Evolutionary conservation across 1,284 basidiomycete genomes (phyloP), one percentile per base, ranked within the genome.

Genomic region (Leucoagaricus sp.): DNA sequence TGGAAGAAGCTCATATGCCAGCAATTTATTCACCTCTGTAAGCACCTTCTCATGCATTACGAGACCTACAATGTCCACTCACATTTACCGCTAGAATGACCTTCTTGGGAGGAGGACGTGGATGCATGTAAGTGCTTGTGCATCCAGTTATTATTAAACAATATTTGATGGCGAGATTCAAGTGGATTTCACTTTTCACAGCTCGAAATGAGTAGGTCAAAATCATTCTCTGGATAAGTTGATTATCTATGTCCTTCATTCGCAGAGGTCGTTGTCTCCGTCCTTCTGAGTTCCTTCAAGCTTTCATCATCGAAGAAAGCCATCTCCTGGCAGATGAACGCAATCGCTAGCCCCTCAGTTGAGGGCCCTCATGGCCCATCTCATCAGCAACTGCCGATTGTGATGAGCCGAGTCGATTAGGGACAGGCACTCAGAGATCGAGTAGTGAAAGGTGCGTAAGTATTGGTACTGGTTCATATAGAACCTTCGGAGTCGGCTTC

Each of bases 51-150:
- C 2, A 17, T 21, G 10, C 4, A 19, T 15, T 15, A 17, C 17
- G 10, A 4, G 17, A 9, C 31, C 13, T 7, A 10, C 5, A 5
- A 42, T 53, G 17, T 8, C 48, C 19, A 45, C 44, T 44, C 40
- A 29, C 25, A 65, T 54, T 9, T 2, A n/a, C n/a, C n/a, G n/a
- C n/a, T 52, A 76, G 74, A 61, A 75, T 77, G 72, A 74, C 76
- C 25, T 76, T 77, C 53, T 63, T 69, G 15, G 76, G 71, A 6
- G 75, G 75, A 5, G 58, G 70, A 15, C 67, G 72, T 23, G 67
- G 73, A 42, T 77, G 75, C 63, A 72, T 77, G 74, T 71, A 49
- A 53, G 70, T 57, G n/a, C n/a, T n/a, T n/a, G n/a, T 4, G 38
- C 15, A 4, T n/a, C 13, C 6, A n/a, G 13, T 5, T 4, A 1